Base-by-base conservation (phyloP, 108 stramenopile genomes). In the Mediolabrus comicus region DNA sequence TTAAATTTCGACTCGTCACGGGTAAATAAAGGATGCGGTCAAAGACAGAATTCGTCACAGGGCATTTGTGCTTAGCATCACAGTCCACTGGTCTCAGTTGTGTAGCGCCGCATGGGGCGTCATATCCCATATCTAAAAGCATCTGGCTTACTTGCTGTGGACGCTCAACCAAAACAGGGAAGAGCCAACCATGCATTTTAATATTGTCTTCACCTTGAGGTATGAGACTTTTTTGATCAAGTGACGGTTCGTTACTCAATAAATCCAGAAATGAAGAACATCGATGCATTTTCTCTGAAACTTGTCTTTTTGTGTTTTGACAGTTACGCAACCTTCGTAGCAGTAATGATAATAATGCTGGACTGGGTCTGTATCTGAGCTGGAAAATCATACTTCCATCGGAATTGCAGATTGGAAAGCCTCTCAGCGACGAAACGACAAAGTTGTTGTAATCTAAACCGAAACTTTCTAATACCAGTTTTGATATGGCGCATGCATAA, bases 1-100 rank as follows among this genome's bases (percentile, higher is more conserved):
- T 59, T 33, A 90, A 69, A 12, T 49, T 28, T 32, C 58, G 59
- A 41, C 75, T 75, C 14, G 85, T 58, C 54, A 88, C 79, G n/a
- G 92, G 92, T 8, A 94, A 72, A 71, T 94, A 94, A 34, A 94
- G 41, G 28, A 91, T 69, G 1, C 60, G 62, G 25, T 79, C 49
- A 79, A 94, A 89, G 16, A 86, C 67, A 10, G 63, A 38, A 27
- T 62, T 53, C 2, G 17, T 41, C 3, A 26, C 36, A 19, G 34
- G 10, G 17, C 4, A 58, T 52, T 31, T 49, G n/a, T 31, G 30
- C 49, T 24, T 26, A 24, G 58, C 52, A 27, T 65, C 38, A 11
- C 25, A 26, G 31, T 51, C 28, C 24, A 86, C 59, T 57, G 83
- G 88, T 52, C 67, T 69, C 46, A 94, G 63, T 70, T 94, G 92